These are phyloP conservation scores for Rasamsonia emersonii DNA, from an alignment of 2,329 filamentous ascomycete genomes.

Conservation along the genomic window DNA sequence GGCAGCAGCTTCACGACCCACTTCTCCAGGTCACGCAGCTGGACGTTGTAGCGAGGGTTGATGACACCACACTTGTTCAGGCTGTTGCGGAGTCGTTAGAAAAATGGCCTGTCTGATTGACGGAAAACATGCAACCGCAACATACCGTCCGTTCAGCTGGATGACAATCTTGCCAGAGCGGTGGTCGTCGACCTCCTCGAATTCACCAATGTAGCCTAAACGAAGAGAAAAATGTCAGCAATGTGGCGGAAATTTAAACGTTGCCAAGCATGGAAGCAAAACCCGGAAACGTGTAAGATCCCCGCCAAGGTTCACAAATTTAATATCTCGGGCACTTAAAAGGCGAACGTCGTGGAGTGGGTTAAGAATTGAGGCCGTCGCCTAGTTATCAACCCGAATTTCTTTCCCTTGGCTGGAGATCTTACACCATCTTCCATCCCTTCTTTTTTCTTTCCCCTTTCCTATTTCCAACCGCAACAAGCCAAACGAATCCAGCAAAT, in stretches of 20 bases:
- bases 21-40: slow-evolving; percentile 96
- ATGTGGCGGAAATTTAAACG: slow-evolving; percentile 95
- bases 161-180: slow-evolving; percentile 99
- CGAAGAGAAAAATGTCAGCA: slow-evolving; percentile 43
- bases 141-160: slow-evolving; percentile 88
- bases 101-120: no score
- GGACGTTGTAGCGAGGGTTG: slow-evolving; percentile 98
- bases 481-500: background rate
- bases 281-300: slow-evolving; percentile 96
- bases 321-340: slow-evolving; percentile 99
- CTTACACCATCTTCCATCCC: no score
- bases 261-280: slow-evolving; percentile 61
- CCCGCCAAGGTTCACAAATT: slow-evolving; percentile 50
- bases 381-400: slow-evolving; percentile 99
- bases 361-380: slow-evolving; percentile 65
- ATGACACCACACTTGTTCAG: slow-evolving; percentile 99
- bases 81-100: slow-evolving; percentile 23
- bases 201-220: slow-evolving; percentile 96
- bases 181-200: slow-evolving; percentile 99
- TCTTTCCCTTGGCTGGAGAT: no score
- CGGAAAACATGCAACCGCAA: no score
- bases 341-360: slow-evolving; percentile 80
- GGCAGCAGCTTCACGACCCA: slow-evolving; percentile 99
- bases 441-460: background rate
- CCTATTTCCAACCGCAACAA: slow-evolving; percentile 1